Evolutionary conservation across 2,329 filamentous ascomycete species (phyloP), one percentile per base, ranked within the genome.

Genomic region (Fusarium sp.): DNA sequence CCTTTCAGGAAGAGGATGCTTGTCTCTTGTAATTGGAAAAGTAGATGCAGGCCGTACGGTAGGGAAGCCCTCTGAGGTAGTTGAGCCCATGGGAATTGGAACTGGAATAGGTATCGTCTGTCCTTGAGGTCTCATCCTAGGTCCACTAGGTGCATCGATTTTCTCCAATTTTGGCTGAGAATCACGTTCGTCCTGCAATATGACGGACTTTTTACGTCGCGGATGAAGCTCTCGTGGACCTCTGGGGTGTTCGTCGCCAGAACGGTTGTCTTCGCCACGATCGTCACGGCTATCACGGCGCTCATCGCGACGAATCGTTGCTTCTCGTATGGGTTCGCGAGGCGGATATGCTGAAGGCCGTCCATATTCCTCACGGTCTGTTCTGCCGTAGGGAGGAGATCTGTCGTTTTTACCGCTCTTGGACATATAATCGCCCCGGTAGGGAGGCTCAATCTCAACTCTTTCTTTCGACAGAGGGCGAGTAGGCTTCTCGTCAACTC

Each of bases 191-290:
- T 77, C 76, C 48, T 78, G 77, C 10, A 74, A 57, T 3, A 76
- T 61, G 10, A 75, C 57, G 2, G 76, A 76, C 50, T 74, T 75
- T 27, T 73, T 71, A 7, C 72, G 70, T n/a, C 71, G 72, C 32
- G 68, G 65, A 8, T 68, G 65, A 33, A 71, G 47, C 51, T 72
- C 43, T 51, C 71, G 61, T 17, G 70, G 63, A 3, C 66, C 67
- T 50, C 70, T 76, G 10, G 71, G 57, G 29, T 73, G 67, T 9
- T 80, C 79, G 17, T 79, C 78, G 23, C 74, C 76, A 3, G 77
- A 78, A 31, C 75, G 75, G 15, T 70, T 77, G 19, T 70, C 67
- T 4, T 65, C 63, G 4, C 47, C 62, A 19, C 63, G 63, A 7
- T 74, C 74, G n/a, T 75, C 73, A 13, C 72, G 69, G 4, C 70